These are phyloP conservation scores for Exophiala sp. DNA, from an alignment of 2,329 filamentous ascomycete species.

Conservation along the genomic window DNA sequence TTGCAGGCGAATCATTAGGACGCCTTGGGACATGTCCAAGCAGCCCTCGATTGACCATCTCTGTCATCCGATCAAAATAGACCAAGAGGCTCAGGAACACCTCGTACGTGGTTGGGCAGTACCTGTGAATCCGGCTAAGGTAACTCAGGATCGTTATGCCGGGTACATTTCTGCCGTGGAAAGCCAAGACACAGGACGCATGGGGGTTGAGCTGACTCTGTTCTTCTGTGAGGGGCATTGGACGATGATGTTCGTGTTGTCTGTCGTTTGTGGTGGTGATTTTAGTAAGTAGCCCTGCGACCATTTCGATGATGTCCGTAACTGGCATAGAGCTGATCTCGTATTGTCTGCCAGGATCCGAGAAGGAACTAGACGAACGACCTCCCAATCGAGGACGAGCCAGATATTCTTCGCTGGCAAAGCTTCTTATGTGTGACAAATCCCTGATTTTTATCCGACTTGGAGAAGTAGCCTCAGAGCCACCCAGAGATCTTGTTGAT, in stretches of 20 bases:
- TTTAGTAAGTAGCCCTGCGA: conserved; percentile 89
- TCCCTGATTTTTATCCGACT: conserved; percentile 74
- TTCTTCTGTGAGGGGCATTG: conserved; percentile 57
- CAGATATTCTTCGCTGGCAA: conserved; percentile 71
- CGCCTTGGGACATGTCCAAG: conserved; percentile 52
- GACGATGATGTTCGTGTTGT: conserved; percentile 85
- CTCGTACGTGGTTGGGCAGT: conserved; percentile 97
- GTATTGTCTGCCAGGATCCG: conserved; percentile 59
- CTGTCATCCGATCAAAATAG: conserved; percentile 98
- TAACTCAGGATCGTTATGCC: conserved; percentile 97
- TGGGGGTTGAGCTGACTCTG: conserved; percentile 56
- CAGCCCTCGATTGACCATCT: conserved; percentile 79
- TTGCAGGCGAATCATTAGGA: conserved; percentile 19
- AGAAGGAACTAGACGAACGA: conserved; percentile 40
- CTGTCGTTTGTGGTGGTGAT: conserved; percentile 95
- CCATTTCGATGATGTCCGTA: conserved; percentile 97
- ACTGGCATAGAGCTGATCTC: conserved; percentile 98
- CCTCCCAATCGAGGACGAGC: conserved; percentile 46
- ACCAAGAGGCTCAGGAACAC: conserved; percentile 92
- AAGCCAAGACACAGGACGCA: conserved; percentile 75
- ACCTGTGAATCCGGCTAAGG: conserved; percentile 92
- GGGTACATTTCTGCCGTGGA: conserved; percentile 96
- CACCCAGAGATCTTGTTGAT: conserved; percentile 40
- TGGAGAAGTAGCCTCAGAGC: conserved; percentile 44
- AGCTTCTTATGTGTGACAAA: conserved; percentile 81